phyloP scores from a whole-genome alignment of 1,139 yeast genomes.

The Geotrichum cucujoidarum region DNA sequence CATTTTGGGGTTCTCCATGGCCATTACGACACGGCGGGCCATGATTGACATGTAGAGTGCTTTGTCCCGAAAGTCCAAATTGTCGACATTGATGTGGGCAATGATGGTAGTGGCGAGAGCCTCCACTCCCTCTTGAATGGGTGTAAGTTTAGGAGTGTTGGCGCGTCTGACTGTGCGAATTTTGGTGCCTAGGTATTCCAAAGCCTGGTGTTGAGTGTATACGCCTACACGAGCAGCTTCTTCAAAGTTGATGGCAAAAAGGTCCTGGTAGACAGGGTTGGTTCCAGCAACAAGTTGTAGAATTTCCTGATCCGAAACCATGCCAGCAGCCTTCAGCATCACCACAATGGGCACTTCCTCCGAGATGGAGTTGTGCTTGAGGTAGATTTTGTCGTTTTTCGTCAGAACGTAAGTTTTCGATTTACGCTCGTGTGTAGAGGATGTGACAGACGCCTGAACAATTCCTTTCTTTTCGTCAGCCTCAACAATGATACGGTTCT shows the following conservation, averaged over 20 bases:
- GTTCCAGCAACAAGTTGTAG: constrained; percentile 92
- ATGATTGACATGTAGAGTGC: constrained; percentile 91
- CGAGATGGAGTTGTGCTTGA: constrained; percentile 89
- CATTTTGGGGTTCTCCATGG: constrained; percentile 90
- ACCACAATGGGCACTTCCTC: constrained; percentile 95
- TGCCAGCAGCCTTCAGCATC: constrained; percentile 91
- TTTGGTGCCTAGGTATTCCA: constrained; percentile 82
- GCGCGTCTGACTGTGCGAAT: constrained; percentile 89
- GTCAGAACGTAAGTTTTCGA: constrained; percentile 94
- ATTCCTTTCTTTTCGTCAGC: constrained; percentile 92
- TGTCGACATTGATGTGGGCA: constrained; percentile 86
- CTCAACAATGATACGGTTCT: constrained; percentile 95
- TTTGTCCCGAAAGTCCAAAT: constrained; percentile 86
- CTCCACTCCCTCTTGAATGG: constrained; percentile 91
- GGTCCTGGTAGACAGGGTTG: constrained; percentile 80
- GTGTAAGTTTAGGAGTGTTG: constrained; percentile 72
- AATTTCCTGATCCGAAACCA: constrained; percentile 86
- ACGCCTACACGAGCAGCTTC: constrained; percentile 85
- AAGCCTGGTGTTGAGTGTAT: constrained; percentile 89
- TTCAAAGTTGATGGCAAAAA: constrained; percentile 88
- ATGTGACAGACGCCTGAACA: constrained; percentile 95
- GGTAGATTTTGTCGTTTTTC: constrained; percentile 79
- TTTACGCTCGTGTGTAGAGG: constrained; percentile 96
- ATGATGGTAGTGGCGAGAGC: constrained; percentile 95
- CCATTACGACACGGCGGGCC: constrained; percentile 94